A percentile compares a stretch with the other conserved stretches of the same genome.
phyloP scores from a whole-genome alignment of 2,329 filamentous ascomycete species.

The Leptographium procerum region DNA sequence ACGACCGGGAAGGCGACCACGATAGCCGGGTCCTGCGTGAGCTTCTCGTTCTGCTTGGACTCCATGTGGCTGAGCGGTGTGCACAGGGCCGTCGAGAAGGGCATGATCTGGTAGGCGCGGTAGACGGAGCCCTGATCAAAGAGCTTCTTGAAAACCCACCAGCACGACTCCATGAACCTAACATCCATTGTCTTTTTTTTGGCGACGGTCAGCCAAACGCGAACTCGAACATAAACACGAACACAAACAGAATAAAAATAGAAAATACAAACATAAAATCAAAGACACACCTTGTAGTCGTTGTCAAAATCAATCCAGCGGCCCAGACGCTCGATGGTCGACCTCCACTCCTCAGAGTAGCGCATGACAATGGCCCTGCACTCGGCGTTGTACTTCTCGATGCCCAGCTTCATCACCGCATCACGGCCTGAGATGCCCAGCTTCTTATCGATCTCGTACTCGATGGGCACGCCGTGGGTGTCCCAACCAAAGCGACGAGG shows the following conservation, averaged over 20 bases:
- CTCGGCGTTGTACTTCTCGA: slow-evolving; percentile 85
- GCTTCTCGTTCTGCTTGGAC: slow-evolving; percentile 88
- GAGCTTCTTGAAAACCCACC: slow-evolving; percentile 94
- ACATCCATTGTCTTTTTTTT: slow-evolving; percentile 67
- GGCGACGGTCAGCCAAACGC: too few species aligned
- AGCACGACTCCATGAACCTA: slow-evolving; percentile 90
- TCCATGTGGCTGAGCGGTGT: slow-evolving; percentile 91
- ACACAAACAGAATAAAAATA: not conserved
- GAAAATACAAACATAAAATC: not conserved
- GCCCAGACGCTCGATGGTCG: slow-evolving; percentile 77
- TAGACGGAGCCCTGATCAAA: slow-evolving; percentile 87
- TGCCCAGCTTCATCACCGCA: slow-evolving; percentile 74
- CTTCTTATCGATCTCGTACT: slow-evolving; percentile 97
- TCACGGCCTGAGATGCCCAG: slow-evolving; percentile 74
- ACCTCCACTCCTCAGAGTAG: slow-evolving; percentile 75
- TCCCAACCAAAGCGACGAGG: slow-evolving; percentile 94
- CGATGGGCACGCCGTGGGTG: slow-evolving; percentile 84
- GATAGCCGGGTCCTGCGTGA: slow-evolving; percentile 80
- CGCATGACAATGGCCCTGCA: slow-evolving; percentile 91
- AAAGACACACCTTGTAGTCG: slow-evolving; percentile 66
- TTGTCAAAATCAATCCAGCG: slow-evolving; percentile 98
- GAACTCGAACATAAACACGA: too few species aligned
- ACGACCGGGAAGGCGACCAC: slow-evolving; percentile 80
- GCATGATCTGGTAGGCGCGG: slow-evolving; percentile 85
- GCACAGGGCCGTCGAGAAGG: slow-evolving; percentile 82